phyloP scores from a whole-genome alignment of 2,329 filamentous ascomycete genomes.

The Botrytis aclada region DNA sequence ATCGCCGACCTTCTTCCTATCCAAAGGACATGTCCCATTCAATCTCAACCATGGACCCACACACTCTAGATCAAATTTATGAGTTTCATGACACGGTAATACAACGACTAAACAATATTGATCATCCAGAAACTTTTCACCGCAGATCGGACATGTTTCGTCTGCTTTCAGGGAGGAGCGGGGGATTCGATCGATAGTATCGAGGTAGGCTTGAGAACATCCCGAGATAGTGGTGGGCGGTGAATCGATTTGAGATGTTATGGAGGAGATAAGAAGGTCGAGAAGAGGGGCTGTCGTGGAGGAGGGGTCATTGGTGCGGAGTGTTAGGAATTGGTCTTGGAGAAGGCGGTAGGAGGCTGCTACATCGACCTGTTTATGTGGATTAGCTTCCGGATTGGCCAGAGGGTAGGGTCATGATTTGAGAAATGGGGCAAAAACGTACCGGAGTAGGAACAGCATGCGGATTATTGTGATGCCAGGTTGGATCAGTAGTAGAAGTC shows the following conservation, averaged over 20 bases:
- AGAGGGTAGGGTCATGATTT: not conserved
- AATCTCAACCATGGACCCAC: slow-evolving; percentile 62
- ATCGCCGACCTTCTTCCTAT: slow-evolving; percentile 53
- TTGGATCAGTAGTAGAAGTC: slow-evolving; percentile 27
- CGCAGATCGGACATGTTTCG: slow-evolving; percentile 63
- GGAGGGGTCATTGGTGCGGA: slow-evolving; percentile 46
- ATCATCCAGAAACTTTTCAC: slow-evolving; percentile 59
- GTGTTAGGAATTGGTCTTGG: slow-evolving; percentile 55
- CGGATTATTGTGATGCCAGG: slow-evolving; percentile 45
- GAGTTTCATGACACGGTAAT: slow-evolving; percentile 57
- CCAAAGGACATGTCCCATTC: slow-evolving; percentile 64
- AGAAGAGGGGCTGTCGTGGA: slow-evolving; percentile 46
- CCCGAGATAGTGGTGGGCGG: slow-evolving; percentile 52
- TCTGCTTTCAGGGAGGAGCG: slow-evolving; percentile 46
- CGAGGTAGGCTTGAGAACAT: slow-evolving; percentile 58
- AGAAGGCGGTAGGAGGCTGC: slow-evolving; percentile 57
- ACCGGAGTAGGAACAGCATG: slow-evolving; percentile 56
- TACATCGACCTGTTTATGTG: slow-evolving; percentile 45
- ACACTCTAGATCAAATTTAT: slow-evolving; percentile 65
- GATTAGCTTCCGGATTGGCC: not conserved
- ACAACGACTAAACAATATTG: slow-evolving; percentile 61
- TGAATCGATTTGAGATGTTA: slow-evolving; percentile 51
- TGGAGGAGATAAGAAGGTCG: slow-evolving; percentile 45
- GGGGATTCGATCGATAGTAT: slow-evolving; percentile 56
- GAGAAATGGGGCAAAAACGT: not conserved